Evolutionary conservation across 176 grass and related monocot genomes (phyloP), one percentile per base, ranked within the genome.

Genomic region (Aechmea fasciata): DNA sequence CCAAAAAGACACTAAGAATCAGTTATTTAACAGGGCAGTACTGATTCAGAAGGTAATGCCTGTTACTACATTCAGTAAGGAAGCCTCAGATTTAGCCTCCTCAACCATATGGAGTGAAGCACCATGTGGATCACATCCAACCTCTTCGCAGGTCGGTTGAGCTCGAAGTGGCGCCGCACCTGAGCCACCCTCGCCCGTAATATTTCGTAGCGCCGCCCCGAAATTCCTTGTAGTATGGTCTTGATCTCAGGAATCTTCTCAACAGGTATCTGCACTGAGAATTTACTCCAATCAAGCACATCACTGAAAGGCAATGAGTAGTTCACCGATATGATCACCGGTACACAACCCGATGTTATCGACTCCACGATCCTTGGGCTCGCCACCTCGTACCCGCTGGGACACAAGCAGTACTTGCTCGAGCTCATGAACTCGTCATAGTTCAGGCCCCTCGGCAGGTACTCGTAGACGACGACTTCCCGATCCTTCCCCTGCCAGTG

Each of bases 101-200:
- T 73, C n/a, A 83, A 72, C 85, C 85, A 83, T 24, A 83, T 70
- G n/a, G 81, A 82, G 54, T 72, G 75, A 65, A 79, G 51, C 49
- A 76, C 71, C 84, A 83, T 87, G 66, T 72, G 71, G 51, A 77
- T 64, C 11, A 77, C 29, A 72, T 87, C 85, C 52, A 80, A 87
- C 69, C 11, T 68, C 29, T 63, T 73, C 14, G 77, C 62, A 13
- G 54, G 66, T 14, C 20, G 68, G 53, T 80, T 69, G 50, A 72
- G 65, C 64, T 47, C 41, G 17, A 87, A 83, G 52, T 83, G 80
- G 19, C 50, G 63, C 67, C 49, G 22, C 50, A 83, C 72, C 13
- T 49, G 81, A 68, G 48, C 62, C 71, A 87, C 80, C 5, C 72
- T 81, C 23, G 3, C 25, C 69, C 73, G 64, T 49, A 87, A 19